These are phyloP conservation scores for Diaporthe destruens DNA, from an alignment of 2,329 filamentous ascomycete genomes.

Conservation along the genomic window DNA sequence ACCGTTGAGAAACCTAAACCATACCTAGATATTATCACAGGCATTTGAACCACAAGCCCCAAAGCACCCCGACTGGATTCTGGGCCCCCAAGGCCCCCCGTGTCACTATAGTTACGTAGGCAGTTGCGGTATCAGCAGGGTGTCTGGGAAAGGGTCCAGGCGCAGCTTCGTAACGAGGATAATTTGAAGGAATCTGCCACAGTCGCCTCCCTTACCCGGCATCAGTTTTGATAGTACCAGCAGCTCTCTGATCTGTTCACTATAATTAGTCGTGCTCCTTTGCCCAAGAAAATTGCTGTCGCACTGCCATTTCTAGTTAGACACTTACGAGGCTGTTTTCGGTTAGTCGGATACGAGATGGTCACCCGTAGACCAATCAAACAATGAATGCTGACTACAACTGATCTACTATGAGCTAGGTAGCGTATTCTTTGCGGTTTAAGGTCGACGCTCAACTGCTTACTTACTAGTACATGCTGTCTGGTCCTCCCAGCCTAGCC, in stretches of 20 bases:
- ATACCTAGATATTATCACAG: too few species aligned
- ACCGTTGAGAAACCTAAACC: too few species aligned
- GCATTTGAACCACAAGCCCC: too few species aligned
- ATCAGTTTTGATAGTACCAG: background rate
- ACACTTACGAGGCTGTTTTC: background rate
- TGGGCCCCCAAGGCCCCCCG: too few species aligned
- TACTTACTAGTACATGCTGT: background rate
- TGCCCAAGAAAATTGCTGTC: too few species aligned
- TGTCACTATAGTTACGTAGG: too few species aligned
- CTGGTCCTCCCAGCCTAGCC: background rate
- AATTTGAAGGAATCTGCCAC: background rate
- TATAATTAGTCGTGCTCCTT: background rate
- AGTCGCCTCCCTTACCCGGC: background rate
- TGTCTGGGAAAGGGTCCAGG: too few species aligned
- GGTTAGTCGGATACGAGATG: conserved; percentile 8
- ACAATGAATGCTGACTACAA: background rate
- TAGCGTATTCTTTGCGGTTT: too few species aligned
- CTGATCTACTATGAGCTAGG: background rate
- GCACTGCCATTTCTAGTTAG: background rate
- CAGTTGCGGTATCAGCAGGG: too few species aligned
- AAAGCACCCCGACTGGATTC: too few species aligned
- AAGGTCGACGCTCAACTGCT: too few species aligned
- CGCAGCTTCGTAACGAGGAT: too few species aligned
- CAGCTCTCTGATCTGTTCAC: background rate
- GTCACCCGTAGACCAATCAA: background rate